Conservation (phyloP, 306 rosid genomes). For the Spatholobus suberectus region DNA sequence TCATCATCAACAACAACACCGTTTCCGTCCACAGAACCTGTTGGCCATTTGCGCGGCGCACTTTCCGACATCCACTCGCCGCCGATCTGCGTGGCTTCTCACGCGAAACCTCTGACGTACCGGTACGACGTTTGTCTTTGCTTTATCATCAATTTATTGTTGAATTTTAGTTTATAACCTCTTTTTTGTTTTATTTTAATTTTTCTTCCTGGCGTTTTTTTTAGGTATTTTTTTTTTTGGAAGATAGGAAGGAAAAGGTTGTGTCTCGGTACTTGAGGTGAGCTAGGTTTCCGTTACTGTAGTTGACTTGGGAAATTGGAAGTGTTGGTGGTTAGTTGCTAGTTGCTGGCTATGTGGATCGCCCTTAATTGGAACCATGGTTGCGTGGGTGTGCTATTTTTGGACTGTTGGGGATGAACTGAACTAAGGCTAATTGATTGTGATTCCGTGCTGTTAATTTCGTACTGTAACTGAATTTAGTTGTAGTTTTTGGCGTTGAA, state of each 20-base stretch:
- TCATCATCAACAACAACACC: conserved; percentile 15
- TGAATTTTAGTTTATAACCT: conserved; percentile 7
- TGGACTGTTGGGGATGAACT: conserved; percentile 61
- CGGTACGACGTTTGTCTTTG: conserved; percentile 1
- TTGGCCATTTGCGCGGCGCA: conserved; percentile 33
- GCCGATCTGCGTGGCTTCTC: conserved; percentile 39
- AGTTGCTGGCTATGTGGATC: conserved; percentile 54
- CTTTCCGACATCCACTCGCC: conserved; percentile 41
- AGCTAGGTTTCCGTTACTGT: conserved; percentile 26
- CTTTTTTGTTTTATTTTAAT: not conserved
- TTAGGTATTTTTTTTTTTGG: not conserved
- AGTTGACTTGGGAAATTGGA: conserved; percentile 39
- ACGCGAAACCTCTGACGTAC: conserved; percentile 16
- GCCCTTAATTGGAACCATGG: conserved; percentile 59
- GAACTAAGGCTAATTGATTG: conserved; percentile 43
- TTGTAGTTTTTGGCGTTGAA: not conserved
- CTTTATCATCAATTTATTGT: conserved; percentile 15
- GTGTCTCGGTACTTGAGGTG: conserved; percentile 15
- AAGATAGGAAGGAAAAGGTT: conserved; percentile 24
- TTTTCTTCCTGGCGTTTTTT: not conserved
- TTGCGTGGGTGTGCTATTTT: conserved; percentile 55
- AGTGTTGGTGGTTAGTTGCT: conserved; percentile 38
- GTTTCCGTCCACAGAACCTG: conserved; percentile 42
- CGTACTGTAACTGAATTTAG: conserved; percentile 31
- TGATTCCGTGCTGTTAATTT: conserved; percentile 33